Evolutionary conservation across 1,139 yeast species (phyloP).

Genomic region (Yamadazyma trypodendri): DNA sequence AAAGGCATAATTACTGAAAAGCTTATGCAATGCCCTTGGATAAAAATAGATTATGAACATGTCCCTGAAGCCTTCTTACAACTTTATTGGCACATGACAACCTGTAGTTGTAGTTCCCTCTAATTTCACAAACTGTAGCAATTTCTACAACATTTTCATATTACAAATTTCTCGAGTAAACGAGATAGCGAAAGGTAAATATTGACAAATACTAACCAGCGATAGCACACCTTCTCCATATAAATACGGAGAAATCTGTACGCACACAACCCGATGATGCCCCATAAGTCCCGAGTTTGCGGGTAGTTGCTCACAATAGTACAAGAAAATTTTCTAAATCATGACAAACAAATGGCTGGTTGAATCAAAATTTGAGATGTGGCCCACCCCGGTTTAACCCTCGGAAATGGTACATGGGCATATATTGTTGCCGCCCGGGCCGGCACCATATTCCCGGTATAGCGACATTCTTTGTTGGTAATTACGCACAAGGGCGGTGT

Average conservation of each 20-base stretch:
- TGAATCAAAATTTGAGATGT: conserved; percentile 1
- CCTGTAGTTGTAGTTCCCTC: no score
- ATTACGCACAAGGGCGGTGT: no score
- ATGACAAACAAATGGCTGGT: conserved; percentile 11
- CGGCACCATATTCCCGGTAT: no score
- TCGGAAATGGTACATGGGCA: conserved; percentile 1
- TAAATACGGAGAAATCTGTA: not conserved
- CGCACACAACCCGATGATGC: not conserved
- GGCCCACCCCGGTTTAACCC: conserved; percentile 4
- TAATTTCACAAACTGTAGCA: no score
- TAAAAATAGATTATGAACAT: conserved; percentile 3
- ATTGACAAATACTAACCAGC: not conserved
- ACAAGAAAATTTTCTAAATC: conserved; percentile 1
- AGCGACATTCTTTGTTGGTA: no score
- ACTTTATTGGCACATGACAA: no score
- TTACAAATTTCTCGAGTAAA: not conserved
- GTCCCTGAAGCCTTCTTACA: not conserved
- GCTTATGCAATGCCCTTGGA: no score
- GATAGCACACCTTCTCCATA: not conserved
- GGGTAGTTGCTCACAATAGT: not conserved
- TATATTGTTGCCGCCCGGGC: no score
- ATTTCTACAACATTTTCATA: no score
- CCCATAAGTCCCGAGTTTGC: not conserved
- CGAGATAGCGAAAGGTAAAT: not conserved
- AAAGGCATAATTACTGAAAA: conserved; percentile 1